Percentiles rank a stretch among this genome's conserved stretches.
These are phyloP conservation scores for Penicillium decumbens DNA, from an alignment of 2,329 filamentous ascomycete genomes.

Conservation along the genomic window DNA sequence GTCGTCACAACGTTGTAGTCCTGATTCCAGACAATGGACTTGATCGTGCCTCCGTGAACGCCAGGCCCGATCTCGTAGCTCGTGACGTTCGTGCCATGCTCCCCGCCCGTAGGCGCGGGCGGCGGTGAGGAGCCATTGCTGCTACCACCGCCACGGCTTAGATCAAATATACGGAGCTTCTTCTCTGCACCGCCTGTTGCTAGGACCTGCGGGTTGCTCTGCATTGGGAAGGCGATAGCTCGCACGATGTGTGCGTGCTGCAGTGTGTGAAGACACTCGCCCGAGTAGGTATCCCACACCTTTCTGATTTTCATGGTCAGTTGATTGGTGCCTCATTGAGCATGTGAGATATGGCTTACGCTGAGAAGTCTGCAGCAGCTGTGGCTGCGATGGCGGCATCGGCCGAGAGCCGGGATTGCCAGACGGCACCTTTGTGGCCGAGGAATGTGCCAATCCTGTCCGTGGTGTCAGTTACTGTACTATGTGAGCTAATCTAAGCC, in stretches of 20 bases:
- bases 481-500: background rate
- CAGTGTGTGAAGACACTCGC: constrained; percentile 79
- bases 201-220: constrained; percentile 70
- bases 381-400: constrained; percentile 87
- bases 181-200: constrained; percentile 95
- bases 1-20: constrained; percentile 87
- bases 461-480: background rate
- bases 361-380: constrained; percentile 91
- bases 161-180: constrained; percentile 89
- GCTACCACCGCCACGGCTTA: constrained; percentile 51
- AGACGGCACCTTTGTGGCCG: constrained; percentile 96
- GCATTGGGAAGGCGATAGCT: constrained; percentile 81
- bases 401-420: constrained; percentile 86
- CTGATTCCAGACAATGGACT: constrained; percentile 90
- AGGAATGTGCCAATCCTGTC: constrained; percentile 88
- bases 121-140: constrained; percentile 40
- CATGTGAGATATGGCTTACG: constrained; percentile 52
- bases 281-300: constrained; percentile 94
- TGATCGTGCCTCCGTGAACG: constrained; percentile 82
- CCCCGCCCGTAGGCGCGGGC: constrained; percentile 29
- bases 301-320: constrained; percentile 57
- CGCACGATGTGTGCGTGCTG: constrained; percentile 94
- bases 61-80: constrained; percentile 85
- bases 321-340: constrained; percentile 1
- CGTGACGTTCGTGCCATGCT: constrained; percentile 46